These are phyloP conservation scores for Colletotrichum sp. DNA, from an alignment of 2,329 filamentous ascomycete species.

Conservation along the genomic window DNA sequence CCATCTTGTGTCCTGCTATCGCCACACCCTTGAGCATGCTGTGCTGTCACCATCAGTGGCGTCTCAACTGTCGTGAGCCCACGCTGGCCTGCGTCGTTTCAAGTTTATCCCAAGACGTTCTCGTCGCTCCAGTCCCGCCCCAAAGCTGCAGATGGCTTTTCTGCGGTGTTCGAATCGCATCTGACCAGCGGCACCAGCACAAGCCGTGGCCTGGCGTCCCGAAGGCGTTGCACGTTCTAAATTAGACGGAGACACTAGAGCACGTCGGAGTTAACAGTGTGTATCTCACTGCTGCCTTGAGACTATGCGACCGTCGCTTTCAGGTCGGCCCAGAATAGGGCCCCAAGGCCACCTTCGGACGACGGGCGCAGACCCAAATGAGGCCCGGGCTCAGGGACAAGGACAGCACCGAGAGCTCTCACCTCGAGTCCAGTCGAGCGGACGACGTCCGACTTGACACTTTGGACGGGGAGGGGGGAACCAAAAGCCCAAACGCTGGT, in stretches of 20 bases:
- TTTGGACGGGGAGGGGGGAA: neutral
- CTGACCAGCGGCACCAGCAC: conserved; percentile 5
- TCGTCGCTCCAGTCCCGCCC: neutral
- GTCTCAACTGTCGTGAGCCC: neutral
- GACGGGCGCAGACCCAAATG: neutral
- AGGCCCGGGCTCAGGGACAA: neutral
- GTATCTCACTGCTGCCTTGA: conserved; percentile 7
- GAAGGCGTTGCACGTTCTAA: conserved; percentile 11
- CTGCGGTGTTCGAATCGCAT: neutral
- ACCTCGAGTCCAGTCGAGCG: neutral
- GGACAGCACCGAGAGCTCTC: neutral
- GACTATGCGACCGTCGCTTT: neutral
- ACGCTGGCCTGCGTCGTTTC: conserved; percentile 1
- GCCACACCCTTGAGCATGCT: neutral
- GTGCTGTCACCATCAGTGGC: neutral
- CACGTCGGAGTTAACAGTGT: neutral
- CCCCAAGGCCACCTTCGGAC: neutral
- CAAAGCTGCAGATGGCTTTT: neutral
- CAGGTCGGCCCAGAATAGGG: neutral
- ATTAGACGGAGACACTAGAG: conserved; percentile 7
- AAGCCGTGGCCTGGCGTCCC: neutral
- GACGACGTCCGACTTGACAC: conserved; percentile 1
- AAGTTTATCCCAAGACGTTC: neutral
- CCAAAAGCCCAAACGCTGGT: neutral
- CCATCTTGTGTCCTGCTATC: neutral